phyloP scores from a whole-genome alignment of 306 rosid genomes.

The Prunus campanulata region DNA sequence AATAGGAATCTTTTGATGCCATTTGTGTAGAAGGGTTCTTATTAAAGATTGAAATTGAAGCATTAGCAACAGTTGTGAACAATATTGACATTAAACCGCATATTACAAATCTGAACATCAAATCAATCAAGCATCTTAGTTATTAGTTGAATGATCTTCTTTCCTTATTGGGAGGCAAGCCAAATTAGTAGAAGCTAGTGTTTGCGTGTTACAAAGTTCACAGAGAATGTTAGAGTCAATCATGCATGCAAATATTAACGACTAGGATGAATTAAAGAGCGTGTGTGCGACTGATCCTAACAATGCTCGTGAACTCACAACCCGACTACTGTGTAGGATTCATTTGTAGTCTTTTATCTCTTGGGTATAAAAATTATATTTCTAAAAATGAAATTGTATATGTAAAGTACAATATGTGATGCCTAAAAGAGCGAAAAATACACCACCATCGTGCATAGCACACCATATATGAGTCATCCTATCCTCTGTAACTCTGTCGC shows the following conservation, averaged over 20 bases:
- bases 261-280: fast-evolving
- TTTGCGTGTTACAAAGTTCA: too few relatives aligned
- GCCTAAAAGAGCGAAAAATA: neutral
- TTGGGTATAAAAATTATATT: too few relatives aligned
- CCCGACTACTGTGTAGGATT: neutral
- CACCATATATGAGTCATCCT: neutral
- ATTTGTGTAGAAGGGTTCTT: neutral
- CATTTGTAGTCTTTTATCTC: too few relatives aligned
- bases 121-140: constrained; percentile 1
- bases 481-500: neutral
- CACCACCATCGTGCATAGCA: neutral
- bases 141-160: neutral
- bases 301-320: neutral
- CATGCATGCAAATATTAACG: fast-evolving
- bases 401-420: neutral
- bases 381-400: too few relatives aligned
- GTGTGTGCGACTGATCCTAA: neutral
- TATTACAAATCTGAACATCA: neutral
- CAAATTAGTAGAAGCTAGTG: neutral
- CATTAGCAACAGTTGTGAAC: neutral
- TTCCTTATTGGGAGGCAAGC: neutral
- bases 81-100: neutral
- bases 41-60: neutral
- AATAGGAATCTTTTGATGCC: neutral
- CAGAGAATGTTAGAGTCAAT: fast-evolving